Evolutionary conservation across 2,329 filamentous ascomycete species (phyloP), one percentile per base, ranked within the genome.

Genomic region (Paraconiothyrium sp.): DNA sequence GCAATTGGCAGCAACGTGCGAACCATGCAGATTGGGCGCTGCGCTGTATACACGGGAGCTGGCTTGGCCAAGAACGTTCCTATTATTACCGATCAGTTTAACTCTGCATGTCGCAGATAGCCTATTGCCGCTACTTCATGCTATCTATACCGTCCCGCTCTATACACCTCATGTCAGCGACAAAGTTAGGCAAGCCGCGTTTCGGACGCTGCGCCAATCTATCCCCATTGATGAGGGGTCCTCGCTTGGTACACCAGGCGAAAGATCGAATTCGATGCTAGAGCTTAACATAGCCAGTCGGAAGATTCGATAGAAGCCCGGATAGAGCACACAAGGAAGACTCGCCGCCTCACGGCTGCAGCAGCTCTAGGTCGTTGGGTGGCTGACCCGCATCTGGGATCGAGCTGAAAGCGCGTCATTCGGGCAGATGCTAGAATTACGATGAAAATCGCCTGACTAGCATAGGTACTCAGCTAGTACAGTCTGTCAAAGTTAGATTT

Each of bases 191-290:
- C n/a, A 57, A 32, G 5, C 30, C 24, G 34, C 14, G 46, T 22
- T 43, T 27, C 55, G 55, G 22, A 57, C 37, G 46, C 46, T 35
- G 50, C 35, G 11, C 22, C 35, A 57, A 49, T 43, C 34, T 50
- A 22, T 41, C 11, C 27, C 55, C 43, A 43, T 57, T 14, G 46
- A 32, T 14, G 34, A 57, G 16, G 24, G 14, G 13, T 14, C 6
- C n/a, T 32, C 24, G 47, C 27, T 20, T 34, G 55, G 22, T 50
- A 57, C 55, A 9, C 41, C 30, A 55, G n/a, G 41, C 52, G 30
- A 11, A 14, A 55, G 27, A 9, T 34, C 37, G 2, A 41, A 10
- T 35, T 22, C 8, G 10, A 22, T 22, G 6, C 27, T 46, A 47
- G 51, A 43, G 20, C 22, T 46, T 22, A 47, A 9, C 41, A 16